Evolutionary conservation across 139 green algal genomes (phyloP), one percentile per base, ranked within the genome.

Genomic region (Chlorella sp.): DNA sequence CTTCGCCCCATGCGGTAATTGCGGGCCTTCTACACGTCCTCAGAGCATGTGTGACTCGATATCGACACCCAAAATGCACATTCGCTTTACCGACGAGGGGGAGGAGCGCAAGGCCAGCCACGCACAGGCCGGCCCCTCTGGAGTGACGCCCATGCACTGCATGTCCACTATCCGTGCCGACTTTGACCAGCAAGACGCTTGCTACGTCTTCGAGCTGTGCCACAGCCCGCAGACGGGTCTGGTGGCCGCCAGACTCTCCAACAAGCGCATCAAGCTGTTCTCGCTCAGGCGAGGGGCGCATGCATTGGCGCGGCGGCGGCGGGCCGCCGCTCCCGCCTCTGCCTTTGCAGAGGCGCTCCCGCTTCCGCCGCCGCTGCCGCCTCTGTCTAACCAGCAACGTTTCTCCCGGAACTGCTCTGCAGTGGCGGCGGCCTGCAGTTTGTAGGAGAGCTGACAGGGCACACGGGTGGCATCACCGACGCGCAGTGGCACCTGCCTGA

Each of bases 141-240:
- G 31, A 73, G 59, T 53, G 25, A 11, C 73, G 5, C 5, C 59
- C 33, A 72, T 71, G 14, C 42, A 71, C 2, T 68, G 68, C 8
- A 29, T 78, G 35, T 67, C 58, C 35, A 63, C 59, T 3, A 53
- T 83, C 9, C 71, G 76, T 4, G 73, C 73, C 0, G 80, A 92
- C 66, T 90, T 89, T 73, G 79, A 90, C 33, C 46, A 67, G 14
- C 80, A 82, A 1, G 79, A 91, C 46, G 73, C 84, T 8, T 86
- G 76, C 56, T 95, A 95, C 62, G 90, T 95, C 0, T 89, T 94
- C 46, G 73, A 87, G 25, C 73, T 81, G 6, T 73, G 76, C 9
- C 40, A 76, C 2, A 84, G 65, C 40, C 69, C 74, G 0, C 70
- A 67, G 1, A 68, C 27, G 27, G 36, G 48, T 3, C n/a, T 79